A percentile compares a stretch with the other conserved stretches of the same genome.
Conservation (phyloP, 805 yeast genomes). For the Wickerhamomyces subpelliculosus region DNA sequence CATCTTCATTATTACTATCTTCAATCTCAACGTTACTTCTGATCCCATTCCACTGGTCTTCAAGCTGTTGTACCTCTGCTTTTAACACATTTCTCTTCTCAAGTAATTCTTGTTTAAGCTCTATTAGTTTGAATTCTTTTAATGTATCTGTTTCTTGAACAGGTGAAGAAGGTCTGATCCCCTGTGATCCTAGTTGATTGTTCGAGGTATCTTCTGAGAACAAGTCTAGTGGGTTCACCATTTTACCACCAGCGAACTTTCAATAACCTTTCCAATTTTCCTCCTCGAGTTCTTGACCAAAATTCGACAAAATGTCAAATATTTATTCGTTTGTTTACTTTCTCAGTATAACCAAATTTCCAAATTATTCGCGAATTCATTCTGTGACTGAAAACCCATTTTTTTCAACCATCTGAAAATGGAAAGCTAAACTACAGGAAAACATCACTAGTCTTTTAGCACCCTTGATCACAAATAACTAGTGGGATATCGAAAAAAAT, state of each 20-base stretch:
- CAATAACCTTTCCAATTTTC: no score
- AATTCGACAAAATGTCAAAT: no score
- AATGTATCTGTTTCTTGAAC: constrained; percentile 7
- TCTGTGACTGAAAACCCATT: no score
- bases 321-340: no score
- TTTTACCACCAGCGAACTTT: no score
- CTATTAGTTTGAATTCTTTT: constrained; percentile 5
- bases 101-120: constrained; percentile 8
- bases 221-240: constrained; percentile 8
- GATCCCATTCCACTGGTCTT: constrained; percentile 15
- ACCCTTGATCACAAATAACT: no score
- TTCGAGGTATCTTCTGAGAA: constrained; percentile 12
- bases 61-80: constrained; percentile 13
- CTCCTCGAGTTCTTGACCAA: no score
- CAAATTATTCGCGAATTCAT: background rate
- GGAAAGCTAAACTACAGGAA: no score
- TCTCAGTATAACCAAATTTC: no score
- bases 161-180: constrained; percentile 11
- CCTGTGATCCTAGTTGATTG: background rate
- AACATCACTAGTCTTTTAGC: no score
- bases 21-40: constrained; percentile 7
- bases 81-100: constrained; percentile 6
- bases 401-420: background rate
- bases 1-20: constrained; percentile 8
- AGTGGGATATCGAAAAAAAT: no score